A percentile compares a stretch with the other conserved stretches of the same genome.
These are phyloP conservation scores for Davidsoniella neocaledoniae DNA, from an alignment of 2,329 filamentous ascomycete genomes.

Conservation along the genomic window DNA sequence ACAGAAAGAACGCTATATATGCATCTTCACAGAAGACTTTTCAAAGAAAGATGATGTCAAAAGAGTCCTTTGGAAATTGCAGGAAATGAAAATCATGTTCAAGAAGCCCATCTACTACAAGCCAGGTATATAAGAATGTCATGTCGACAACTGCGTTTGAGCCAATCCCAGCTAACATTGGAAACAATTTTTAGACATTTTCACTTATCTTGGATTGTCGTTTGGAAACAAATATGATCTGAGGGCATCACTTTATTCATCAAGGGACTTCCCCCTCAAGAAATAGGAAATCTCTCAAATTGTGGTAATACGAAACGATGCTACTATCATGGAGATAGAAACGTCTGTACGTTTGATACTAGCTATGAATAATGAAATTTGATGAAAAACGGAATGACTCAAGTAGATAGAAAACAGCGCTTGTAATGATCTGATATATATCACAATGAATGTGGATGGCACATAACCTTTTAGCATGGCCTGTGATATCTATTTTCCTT, in stretches of 20 bases:
- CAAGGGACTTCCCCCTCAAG: conserved; percentile 7
- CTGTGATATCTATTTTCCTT: too few relatives aligned
- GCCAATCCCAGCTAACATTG: background rate
- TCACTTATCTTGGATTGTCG: conserved; percentile 47
- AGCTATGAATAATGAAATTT: too few relatives aligned
- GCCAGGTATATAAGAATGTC: conserved; percentile 29
- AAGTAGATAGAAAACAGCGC: too few relatives aligned
- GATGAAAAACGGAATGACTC: too few relatives aligned
- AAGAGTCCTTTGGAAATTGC: conserved; percentile 46
- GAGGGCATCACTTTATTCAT: conserved; percentile 36
- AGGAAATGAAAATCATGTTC: conserved; percentile 43
- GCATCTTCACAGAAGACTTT: conserved; percentile 66
- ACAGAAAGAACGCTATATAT: conserved; percentile 42
- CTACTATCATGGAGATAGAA: too few relatives aligned
- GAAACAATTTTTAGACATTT: conserved; percentile 36
- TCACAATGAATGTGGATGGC: too few relatives aligned
- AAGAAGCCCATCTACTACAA: conserved; percentile 58
- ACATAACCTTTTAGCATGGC: too few relatives aligned
- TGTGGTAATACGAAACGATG: too few relatives aligned
- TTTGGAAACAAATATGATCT: conserved; percentile 45
- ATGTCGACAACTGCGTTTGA: too few relatives aligned
- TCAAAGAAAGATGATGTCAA: conserved; percentile 49
- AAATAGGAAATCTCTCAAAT: background rate
- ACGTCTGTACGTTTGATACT: too few relatives aligned
- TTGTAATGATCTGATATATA: too few relatives aligned